A percentile compares a stretch with the other conserved stretches of the same genome.
These are phyloP conservation scores for Carex parvula DNA, from an alignment of 176 grass and related monocot species.

Conservation along the genomic window DNA sequence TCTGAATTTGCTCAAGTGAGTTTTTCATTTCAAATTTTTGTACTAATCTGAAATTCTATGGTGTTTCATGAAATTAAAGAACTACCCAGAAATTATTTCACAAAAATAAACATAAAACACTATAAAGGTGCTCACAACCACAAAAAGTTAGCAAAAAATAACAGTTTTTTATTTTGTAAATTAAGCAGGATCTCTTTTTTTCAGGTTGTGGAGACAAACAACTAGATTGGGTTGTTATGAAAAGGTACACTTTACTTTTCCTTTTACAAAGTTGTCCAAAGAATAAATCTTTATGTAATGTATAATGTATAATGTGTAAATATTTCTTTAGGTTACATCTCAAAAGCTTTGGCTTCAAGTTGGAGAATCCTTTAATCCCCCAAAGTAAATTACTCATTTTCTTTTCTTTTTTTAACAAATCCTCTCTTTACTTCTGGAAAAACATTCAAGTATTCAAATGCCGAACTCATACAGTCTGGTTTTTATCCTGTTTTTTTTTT, in stretches of 20 bases:
- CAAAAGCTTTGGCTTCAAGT: slow-evolving; percentile 98
- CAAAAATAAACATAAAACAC: background rate
- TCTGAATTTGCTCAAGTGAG: slow-evolving; percentile 35
- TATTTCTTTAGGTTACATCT: slow-evolving; percentile 78
- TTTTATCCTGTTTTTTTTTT: background rate
- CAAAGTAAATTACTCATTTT: slow-evolving; percentile 58
- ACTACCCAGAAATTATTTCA: background rate
- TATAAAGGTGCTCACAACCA: background rate
- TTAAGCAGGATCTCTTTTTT: slow-evolving; percentile 18
- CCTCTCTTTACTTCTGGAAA: background rate
- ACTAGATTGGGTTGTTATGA: slow-evolving; percentile 97
- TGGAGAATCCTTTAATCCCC: slow-evolving; percentile 96
- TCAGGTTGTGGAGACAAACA: slow-evolving; percentile 91
- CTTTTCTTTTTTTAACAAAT: slow-evolving; percentile 19
- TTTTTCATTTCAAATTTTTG: too few species aligned
- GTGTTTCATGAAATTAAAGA: background rate
- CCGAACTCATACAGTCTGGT: background rate
- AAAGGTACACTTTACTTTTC: slow-evolving; percentile 50
- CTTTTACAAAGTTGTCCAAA: slow-evolving; percentile 25
- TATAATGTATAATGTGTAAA: slow-evolving; percentile 8
- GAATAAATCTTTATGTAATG: slow-evolving; percentile 13
- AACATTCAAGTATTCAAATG: background rate
- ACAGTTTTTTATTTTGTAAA: background rate
- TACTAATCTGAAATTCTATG: background rate
- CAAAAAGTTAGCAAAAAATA: background rate